A percentile compares a stretch with the other conserved stretches of the same genome.
phyloP scores from a whole-genome alignment of 371 early-diverging fungal genomes.

The Mortierella sp. region DNA sequence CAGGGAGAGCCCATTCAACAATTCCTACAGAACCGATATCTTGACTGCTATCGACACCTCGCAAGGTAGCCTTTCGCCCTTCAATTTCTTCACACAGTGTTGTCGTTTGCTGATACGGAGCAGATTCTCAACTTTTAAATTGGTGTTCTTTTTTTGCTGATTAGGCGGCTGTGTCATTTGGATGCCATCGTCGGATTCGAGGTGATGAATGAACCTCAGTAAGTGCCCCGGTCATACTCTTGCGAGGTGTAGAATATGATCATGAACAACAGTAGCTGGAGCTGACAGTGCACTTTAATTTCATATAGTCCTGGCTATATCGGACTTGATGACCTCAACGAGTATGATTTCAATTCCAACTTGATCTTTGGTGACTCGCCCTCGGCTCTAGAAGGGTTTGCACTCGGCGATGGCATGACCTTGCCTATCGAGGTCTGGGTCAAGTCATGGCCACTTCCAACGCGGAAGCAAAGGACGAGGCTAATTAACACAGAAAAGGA shows the following conservation, averaged over 20 bases:
- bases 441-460: slow-evolving; percentile 81
- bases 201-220: slow-evolving; percentile 86
- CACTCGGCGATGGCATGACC: slow-evolving; percentile 71
- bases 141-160: slow-evolving; percentile 51
- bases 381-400: slow-evolving; percentile 76
- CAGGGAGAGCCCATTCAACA: slow-evolving; percentile 67
- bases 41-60: slow-evolving; percentile 64
- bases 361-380: slow-evolving; percentile 77
- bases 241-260: no score
- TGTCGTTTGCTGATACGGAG: no score
- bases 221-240: slow-evolving; percentile 31
- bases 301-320: slow-evolving; percentile 71
- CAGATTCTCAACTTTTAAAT: no score
- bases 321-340: slow-evolving; percentile 65
- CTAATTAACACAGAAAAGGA: slow-evolving; percentile 64
- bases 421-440: slow-evolving; percentile 76
- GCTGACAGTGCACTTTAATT: no score
- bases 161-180: slow-evolving; percentile 68
- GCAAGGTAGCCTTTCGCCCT: no score
- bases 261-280: no score
- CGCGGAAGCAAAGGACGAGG: slow-evolving; percentile 63
- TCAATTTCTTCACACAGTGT: no score
- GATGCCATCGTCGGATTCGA: slow-evolving; percentile 81
- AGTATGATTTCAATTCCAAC: slow-evolving; percentile 73
- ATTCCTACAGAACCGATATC: slow-evolving; percentile 61